Conservation (phyloP, 768 basidiomycete genomes). For the Pholiota microspora region DNA sequence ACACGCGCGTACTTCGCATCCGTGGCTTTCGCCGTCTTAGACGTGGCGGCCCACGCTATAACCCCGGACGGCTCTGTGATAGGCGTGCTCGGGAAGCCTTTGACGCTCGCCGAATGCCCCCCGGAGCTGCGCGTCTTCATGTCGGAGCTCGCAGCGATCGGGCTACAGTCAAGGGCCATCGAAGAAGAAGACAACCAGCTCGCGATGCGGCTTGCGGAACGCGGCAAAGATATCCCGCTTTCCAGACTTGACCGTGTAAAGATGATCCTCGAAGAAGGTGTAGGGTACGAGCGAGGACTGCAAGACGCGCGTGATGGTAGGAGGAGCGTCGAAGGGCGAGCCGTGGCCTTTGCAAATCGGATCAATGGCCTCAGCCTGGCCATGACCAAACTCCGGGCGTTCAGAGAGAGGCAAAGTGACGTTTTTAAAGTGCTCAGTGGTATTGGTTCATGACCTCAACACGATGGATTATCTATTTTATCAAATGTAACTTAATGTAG, state of each 20-base stretch:
- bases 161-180: conserved; percentile 45
- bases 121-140: conserved; percentile 66
- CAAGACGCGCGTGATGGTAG: conserved; percentile 33
- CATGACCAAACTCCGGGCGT: conserved; percentile 69
- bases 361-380: conserved; percentile 72
- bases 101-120: conserved; percentile 65
- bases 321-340: conserved; percentile 59
- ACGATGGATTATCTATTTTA: too few relatives aligned
- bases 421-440: conserved; percentile 69
- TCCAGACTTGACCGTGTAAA: conserved; percentile 60
- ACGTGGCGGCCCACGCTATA: conserved; percentile 54
- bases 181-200: conserved; percentile 50
- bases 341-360: conserved; percentile 72
- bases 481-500: too few relatives aligned
- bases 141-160: conserved; percentile 57
- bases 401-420: conserved; percentile 65
- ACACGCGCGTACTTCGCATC: conserved; percentile 78
- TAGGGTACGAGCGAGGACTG: conserved; percentile 38
- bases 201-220: conserved; percentile 43
- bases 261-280: conserved; percentile 56
- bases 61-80: conserved; percentile 49
- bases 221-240: conserved; percentile 31
- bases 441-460: conserved; percentile 28
- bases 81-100: conserved; percentile 54
- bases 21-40: conserved; percentile 69